These are phyloP conservation scores for Picea abies DNA, from an alignment of 83 land plant species.

Conservation along the genomic window DNA sequence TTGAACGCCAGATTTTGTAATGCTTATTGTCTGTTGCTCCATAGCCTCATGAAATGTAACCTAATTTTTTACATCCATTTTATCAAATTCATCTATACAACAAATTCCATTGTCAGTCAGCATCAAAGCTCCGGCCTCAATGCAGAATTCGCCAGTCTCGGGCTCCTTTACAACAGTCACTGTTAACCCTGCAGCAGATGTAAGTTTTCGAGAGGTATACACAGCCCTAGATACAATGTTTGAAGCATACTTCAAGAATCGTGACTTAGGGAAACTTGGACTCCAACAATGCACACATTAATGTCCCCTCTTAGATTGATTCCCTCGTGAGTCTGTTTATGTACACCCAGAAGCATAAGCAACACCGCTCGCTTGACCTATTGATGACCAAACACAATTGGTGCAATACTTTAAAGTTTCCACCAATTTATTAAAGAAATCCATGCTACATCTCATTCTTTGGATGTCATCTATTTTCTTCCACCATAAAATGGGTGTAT, in stretches of 20 bases:
- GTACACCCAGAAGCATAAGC: slow-evolving; percentile 97
- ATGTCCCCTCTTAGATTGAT: slow-evolving; percentile 98
- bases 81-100: slow-evolving; percentile 99
- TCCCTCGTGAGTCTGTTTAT: slow-evolving; percentile 95
- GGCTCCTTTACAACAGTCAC: slow-evolving; percentile 99
- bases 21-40: slow-evolving; percentile 99
- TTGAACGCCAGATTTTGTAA: slow-evolving; percentile 98
- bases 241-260: slow-evolving; percentile 95
- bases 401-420: slow-evolving; percentile 95
- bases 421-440: slow-evolving; percentile 87
- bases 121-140: slow-evolving; percentile 99
- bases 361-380: slow-evolving; percentile 96
- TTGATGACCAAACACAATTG: slow-evolving; percentile 98
- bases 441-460: slow-evolving; percentile 78
- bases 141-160: slow-evolving; percentile 99
- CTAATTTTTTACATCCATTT: slow-evolving; percentile 99
- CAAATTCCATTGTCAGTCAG: slow-evolving; percentile 98
- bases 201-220: slow-evolving; percentile 96
- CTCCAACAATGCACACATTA: slow-evolving; percentile 98
- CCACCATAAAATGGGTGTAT: slow-evolving; percentile 65
- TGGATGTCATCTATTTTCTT: slow-evolving; percentile 78
- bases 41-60: slow-evolving; percentile 99
- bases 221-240: slow-evolving; percentile 91
- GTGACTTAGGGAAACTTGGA: slow-evolving; percentile 99
- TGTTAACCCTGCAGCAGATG: slow-evolving; percentile 99